Conservation (phyloP, 164 flowering plant genomes). For the Magnolia sinica region DNA sequence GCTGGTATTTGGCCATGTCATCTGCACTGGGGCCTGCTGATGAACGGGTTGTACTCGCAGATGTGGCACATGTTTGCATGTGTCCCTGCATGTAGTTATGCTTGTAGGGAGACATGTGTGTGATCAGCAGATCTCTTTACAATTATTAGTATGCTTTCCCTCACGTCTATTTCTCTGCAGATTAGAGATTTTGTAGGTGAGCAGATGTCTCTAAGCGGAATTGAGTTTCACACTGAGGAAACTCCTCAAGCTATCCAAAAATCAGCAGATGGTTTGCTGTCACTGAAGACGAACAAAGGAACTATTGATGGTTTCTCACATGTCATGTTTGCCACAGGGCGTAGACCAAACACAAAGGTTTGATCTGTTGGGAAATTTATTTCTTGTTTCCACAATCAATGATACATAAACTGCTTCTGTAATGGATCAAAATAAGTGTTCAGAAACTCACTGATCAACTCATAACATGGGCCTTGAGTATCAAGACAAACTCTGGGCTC, state of each 20-base stretch:
- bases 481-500: too few species aligned
- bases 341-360: conserved; percentile 93
- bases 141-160: neutral
- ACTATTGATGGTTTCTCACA: conserved; percentile 92
- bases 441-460: neutral
- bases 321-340: conserved; percentile 98
- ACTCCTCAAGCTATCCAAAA: conserved; percentile 75
- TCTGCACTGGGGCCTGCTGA: too few species aligned
- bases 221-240: conserved; percentile 91
- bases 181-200: conserved; percentile 89
- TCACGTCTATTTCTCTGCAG: conserved; percentile 33
- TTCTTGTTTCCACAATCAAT: neutral
- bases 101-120: neutral
- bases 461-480: neutral
- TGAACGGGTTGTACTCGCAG: too few species aligned
- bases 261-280: conserved; percentile 66
- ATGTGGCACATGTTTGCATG: neutral
- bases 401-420: neutral
- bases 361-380: conserved; percentile 4
- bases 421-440: neutral
- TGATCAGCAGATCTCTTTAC: neutral
- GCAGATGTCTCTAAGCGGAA: conserved; percentile 88
- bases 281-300: conserved; percentile 85
- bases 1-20: too few species aligned
- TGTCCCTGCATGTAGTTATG: neutral